Evolutionary conservation across 176 grass and related monocot species (phyloP).

Genomic region (Canna indica): DNA sequence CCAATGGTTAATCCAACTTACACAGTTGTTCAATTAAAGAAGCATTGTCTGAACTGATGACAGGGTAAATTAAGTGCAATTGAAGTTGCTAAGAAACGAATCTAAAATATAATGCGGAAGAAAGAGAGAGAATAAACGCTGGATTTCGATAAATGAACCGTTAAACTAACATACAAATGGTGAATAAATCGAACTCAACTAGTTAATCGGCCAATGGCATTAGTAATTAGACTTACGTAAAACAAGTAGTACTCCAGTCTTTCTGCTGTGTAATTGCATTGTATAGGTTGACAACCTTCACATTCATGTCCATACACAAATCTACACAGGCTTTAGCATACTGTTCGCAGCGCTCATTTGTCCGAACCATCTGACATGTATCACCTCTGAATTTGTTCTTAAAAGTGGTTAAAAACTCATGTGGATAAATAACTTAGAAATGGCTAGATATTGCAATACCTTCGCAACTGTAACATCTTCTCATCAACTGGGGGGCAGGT

Average conservation of each 20-base stretch:
- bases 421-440: background rate
- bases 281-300: constrained; percentile 80
- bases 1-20: background rate
- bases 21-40: background rate
- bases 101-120: no score
- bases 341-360: constrained; percentile 43
- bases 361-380: constrained; percentile 49
- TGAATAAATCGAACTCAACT: background rate
- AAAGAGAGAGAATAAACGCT: no score
- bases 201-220: background rate
- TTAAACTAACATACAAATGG: no score
- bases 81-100: no score
- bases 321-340: constrained; percentile 67
- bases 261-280: constrained; percentile 50
- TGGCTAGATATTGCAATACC: constrained; percentile 13
- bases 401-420: background rate
- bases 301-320: constrained; percentile 62
- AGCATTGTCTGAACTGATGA: background rate
- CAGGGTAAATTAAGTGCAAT: background rate
- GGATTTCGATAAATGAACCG: no score
- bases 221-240: constrained; percentile 42
- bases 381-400: constrained; percentile 29
- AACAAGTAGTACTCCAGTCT: constrained; percentile 53
- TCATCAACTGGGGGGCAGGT: constrained; percentile 81
- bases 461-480: constrained; percentile 40